phyloP scores from a whole-genome alignment of 306 rosid species.

The Pyrus communis region DNA sequence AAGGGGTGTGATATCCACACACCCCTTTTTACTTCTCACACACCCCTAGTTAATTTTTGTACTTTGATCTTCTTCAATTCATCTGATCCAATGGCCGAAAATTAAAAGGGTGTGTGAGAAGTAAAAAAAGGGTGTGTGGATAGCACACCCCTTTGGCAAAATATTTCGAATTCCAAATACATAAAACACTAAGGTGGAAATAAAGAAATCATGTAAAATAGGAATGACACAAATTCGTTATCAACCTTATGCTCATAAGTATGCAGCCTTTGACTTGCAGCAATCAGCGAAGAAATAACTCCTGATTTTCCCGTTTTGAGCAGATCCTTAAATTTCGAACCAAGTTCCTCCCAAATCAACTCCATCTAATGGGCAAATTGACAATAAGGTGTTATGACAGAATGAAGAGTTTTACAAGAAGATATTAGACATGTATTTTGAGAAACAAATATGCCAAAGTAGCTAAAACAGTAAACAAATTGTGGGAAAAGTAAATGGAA shows the following conservation, averaged over 20 bases:
- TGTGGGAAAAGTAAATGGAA: background rate
- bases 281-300: slow-evolving; percentile 70
- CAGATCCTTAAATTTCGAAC: slow-evolving; percentile 56
- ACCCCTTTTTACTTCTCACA: no score
- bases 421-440: background rate
- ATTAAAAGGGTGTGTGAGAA: no score
- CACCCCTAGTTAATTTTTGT: no score
- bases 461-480: background rate
- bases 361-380: slow-evolving; percentile 50
- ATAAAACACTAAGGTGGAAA: background rate
- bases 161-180: background rate
- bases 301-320: slow-evolving; percentile 86
- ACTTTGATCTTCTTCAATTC: no score
- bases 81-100: no score
- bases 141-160: background rate
- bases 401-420: background rate
- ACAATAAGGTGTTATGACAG: background rate
- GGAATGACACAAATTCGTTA: background rate
- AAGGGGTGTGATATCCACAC: no score
- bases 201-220: background rate
- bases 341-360: slow-evolving; percentile 81
- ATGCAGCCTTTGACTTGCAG: slow-evolving; percentile 81
- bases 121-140: no score
- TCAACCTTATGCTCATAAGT: slow-evolving; percentile 63
- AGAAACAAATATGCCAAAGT: slow-evolving; percentile 12